A percentile compares a stretch with the other conserved stretches of the same genome.
These are phyloP conservation scores for grape (Vitis vinifera) DNA, from an alignment of 164 flowering plant genomes.

Conservation along the genomic window ASM3070453v1 NC_081812.1:14715001-14715500, in stretches of 20 bases:
- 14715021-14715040: conserved; percentile 25
- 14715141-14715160: conserved; percentile 25
- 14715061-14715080: conserved; percentile 32
- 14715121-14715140: conserved; percentile 23
- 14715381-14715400: conserved; percentile 24
- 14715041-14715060: conserved; percentile 18
- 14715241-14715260: conserved; percentile 23
- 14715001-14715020: conserved; percentile 11
- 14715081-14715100: conserved; percentile 25
- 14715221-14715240: conserved; percentile 19
- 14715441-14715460: conserved; percentile 23
- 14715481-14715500: conserved; percentile 27
- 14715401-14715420: conserved; percentile 21
- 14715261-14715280: conserved; percentile 41
- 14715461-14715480: conserved; percentile 24
- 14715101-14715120: conserved; percentile 15
- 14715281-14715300: conserved; percentile 39
- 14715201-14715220: conserved; percentile 8
- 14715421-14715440: conserved; percentile 14
- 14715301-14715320: conserved; percentile 30
- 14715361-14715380: conserved; percentile 33
- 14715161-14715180: conserved; percentile 21
- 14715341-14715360: conserved; percentile 35
- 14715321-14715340: conserved; percentile 31
- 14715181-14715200: conserved; percentile 23